Conservation (phyloP, 257 asterid species). For the Mentha longifolia region DNA sequence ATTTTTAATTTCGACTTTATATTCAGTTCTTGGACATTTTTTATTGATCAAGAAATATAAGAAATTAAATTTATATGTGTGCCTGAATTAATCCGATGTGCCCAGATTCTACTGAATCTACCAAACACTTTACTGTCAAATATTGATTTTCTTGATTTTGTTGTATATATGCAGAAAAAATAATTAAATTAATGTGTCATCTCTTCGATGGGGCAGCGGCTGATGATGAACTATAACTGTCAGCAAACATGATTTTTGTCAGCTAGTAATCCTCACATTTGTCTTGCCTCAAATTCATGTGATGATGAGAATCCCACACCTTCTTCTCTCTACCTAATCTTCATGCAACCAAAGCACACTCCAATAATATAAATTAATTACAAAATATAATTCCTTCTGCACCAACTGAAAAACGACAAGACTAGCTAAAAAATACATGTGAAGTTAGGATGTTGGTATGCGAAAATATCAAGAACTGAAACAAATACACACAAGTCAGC, state of each 20-base stretch:
- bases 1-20: background rate
- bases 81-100: no score
- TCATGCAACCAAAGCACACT: background rate
- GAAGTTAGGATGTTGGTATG: background rate
- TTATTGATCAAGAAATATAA: background rate
- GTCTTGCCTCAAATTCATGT: constrained; percentile 16
- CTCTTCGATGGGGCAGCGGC: constrained; percentile 14
- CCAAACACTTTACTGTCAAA: no score
- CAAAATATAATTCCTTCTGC: background rate
- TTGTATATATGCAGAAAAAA: background rate
- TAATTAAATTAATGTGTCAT: constrained; percentile 21
- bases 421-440: background rate
- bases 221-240: constrained; percentile 17
- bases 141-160: no score
- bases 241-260: constrained; percentile 43
- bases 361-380: background rate
- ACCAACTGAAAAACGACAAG: background rate
- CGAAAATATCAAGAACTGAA: background rate
- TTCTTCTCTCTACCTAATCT: background rate
- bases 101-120: no score
- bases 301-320: constrained; percentile 14
- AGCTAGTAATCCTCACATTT: constrained; percentile 11
- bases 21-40: background rate
- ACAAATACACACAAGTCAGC: background rate
- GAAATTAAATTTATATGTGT: no score